These are phyloP conservation scores for Dichotomocladium elegans DNA, from an alignment of 371 early-diverging fungal genomes.

Conservation along the genomic window DNA sequence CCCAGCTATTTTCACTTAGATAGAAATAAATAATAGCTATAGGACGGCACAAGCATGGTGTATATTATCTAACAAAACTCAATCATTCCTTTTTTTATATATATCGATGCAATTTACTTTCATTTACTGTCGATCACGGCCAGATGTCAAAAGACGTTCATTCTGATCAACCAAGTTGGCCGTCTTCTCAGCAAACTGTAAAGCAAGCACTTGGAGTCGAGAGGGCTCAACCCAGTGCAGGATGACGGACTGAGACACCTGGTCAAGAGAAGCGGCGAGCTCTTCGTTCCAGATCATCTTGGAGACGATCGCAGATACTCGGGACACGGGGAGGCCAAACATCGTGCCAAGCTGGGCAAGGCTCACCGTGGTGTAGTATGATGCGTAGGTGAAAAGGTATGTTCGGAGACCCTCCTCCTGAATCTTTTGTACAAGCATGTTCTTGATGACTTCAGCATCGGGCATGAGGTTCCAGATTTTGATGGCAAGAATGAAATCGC, in stretches of 20 bases:
- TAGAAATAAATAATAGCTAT: background rate
- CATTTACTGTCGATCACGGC: constrained; percentile 11
- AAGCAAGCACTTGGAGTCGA: constrained; percentile 81
- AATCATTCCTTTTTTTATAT: background rate
- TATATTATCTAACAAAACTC: background rate
- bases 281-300: constrained; percentile 94
- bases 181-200: constrained; percentile 88
- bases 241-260: constrained; percentile 74
- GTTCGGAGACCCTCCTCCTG: constrained; percentile 96
- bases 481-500: constrained; percentile 80
- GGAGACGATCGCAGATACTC: constrained; percentile 75
- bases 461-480: constrained; percentile 96
- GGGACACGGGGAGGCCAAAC: constrained; percentile 75
- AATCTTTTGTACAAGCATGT: constrained; percentile 85
- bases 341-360: constrained; percentile 76
- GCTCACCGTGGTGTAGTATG: constrained; percentile 85
- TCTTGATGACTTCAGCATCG: constrained; percentile 74
- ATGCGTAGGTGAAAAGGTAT: constrained; percentile 88
- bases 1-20: constrained; percentile 65
- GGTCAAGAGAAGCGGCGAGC: constrained; percentile 78
- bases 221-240: constrained; percentile 82
- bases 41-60: background rate
- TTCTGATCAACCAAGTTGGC: constrained; percentile 85
- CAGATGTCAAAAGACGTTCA: constrained; percentile 76
- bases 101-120: background rate